Base-by-base conservation (phyloP, 202 grass and related monocot species). In the Musa balbisiana region DNA sequence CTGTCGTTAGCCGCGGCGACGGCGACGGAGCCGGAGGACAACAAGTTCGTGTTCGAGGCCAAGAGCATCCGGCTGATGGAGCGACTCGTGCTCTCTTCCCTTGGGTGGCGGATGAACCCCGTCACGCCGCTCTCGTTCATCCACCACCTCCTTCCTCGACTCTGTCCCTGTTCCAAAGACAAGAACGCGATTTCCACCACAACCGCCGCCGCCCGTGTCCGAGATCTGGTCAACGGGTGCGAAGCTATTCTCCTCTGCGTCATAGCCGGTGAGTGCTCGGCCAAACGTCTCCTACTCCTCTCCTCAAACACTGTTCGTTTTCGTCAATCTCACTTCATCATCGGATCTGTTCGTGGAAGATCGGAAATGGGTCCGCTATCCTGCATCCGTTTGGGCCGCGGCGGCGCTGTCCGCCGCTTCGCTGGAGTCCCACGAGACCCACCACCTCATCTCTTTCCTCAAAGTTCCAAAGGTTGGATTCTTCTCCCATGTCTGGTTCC, bases 101-200 rank as follows among this genome's bases (percentile, higher is more conserved):
- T 96, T 10, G 67, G 33, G 0, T 96, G 93, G 90, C 78, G 93
- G 43, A 87, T 96, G 90, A 89, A 92, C 75, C 84, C 87, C 0
- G 87, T 96, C 64, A 92, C 90, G 10, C 87, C 93, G 0, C 82
- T 97, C 80, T 92, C 90, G 55, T 97, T 82, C 80, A 85, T 97
- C 62, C 78, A 91, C 16, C 87, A 84, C 0, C 53, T 91, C 49
- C 72, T 97, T 80, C 75, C 83, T 50, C 63, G 55, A 17, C 72
- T 81, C 22, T 76, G 9, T 56, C 20, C 62, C 63, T 43, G 33
- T 43, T 43, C 33, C 33, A 43, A 43, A 43, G 33, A 43, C 33
- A 43, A 43, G 33, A 43, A 43, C 33, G 33, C 33, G 33, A 43
- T 43, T 2, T 27, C 27, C 27, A 27, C 27, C 27, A 27, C 27